Percentiles rank a stretch among this genome's conserved stretches.
These are phyloP conservation scores for Rhododendron molle DNA, from an alignment of 148 eudicot species.

Conservation along the genomic window DNA sequence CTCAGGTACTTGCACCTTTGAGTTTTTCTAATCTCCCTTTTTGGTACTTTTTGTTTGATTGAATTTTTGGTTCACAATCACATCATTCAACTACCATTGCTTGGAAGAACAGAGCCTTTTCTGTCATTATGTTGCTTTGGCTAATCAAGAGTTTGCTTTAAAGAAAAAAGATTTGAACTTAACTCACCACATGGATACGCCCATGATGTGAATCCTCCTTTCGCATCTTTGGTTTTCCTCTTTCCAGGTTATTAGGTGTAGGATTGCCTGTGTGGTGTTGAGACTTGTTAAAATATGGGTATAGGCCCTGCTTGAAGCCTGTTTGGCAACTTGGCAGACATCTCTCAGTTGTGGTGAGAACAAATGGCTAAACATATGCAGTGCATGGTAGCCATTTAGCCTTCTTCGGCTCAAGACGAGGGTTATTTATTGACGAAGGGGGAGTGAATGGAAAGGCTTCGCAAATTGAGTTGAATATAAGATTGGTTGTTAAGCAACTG, in stretches of 20 bases:
- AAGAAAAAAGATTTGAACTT: not conserved
- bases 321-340: not conserved
- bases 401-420: not conserved
- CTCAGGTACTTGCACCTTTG: conserved; percentile 48
- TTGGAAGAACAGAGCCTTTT: not conserved
- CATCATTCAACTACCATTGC: not conserved
- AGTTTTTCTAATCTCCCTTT: not conserved
- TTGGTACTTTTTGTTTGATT: not conserved
- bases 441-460: not conserved
- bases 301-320: not conserved
- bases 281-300: not conserved
- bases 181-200: not conserved
- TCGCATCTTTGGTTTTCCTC: conserved; percentile 1
- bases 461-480: not conserved
- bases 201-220: not conserved
- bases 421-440: not conserved
- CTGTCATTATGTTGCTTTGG: not conserved
- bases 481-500: not conserved
- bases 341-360: not conserved
- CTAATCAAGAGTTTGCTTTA: not conserved
- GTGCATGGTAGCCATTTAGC: not conserved
- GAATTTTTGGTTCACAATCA: not conserved
- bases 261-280: not conserved
- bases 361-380: not conserved
- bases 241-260: conserved; percentile 1